Percentiles rank a stretch among this genome's conserved stretches.
phyloP scores from a whole-genome alignment of 441 rosid species.

The Adansonia rubrostipa region DNA sequence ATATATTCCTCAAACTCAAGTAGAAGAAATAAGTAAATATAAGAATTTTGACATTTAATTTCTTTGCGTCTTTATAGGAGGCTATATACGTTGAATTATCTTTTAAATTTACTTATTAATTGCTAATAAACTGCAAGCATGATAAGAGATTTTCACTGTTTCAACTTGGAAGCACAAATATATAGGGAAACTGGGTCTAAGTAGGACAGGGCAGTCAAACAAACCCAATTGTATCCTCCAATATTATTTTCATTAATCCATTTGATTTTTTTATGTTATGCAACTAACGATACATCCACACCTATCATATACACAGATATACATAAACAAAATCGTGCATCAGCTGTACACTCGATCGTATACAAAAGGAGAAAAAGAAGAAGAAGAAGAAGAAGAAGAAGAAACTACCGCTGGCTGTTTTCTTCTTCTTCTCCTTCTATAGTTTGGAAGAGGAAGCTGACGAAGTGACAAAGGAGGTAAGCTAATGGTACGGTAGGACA shows the following conservation, averaged over 20 bases:
- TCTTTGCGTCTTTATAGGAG: background rate
- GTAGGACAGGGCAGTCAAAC: background rate
- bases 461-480: background rate
- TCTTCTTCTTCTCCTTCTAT: background rate
- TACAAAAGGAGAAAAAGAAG: too few relatives aligned
- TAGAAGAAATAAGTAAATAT: too few relatives aligned
- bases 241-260: background rate
- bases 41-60: background rate
- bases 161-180: background rate
- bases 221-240: background rate
- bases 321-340: too few relatives aligned
- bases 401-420: background rate
- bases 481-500: slow-evolving; percentile 16
- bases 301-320: too few relatives aligned
- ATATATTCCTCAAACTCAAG: too few relatives aligned
- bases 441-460: background rate
- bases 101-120: background rate
- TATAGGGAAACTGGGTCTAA: background rate
- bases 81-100: background rate
- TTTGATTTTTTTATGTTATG: background rate
- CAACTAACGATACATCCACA: too few relatives aligned
- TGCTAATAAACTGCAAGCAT: background rate
- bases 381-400: too few relatives aligned
- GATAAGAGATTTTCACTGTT: background rate
- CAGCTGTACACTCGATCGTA: too few relatives aligned